phyloP scores from a whole-genome alignment of 768 basidiomycete genomes.

The Hydnum rufescens region DNA sequence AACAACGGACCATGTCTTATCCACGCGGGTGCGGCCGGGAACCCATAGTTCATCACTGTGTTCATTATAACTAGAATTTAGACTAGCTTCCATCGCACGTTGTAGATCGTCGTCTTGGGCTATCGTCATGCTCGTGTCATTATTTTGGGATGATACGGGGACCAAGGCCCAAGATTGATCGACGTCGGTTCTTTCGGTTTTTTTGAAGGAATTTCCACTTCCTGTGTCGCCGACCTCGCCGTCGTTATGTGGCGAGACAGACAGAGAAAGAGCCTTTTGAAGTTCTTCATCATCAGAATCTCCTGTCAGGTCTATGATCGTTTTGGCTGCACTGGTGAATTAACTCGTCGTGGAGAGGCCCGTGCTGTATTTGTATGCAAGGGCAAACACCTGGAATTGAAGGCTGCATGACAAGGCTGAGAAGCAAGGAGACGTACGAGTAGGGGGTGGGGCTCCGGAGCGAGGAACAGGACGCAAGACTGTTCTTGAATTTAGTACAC shows the following conservation, averaged over 20 bases:
- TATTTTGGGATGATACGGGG: background rate
- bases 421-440: background rate
- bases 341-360: background rate
- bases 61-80: background rate
- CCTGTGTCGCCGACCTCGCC: background rate
- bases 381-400: background rate
- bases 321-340: background rate
- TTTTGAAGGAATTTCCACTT: background rate
- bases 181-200: background rate
- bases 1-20: background rate
- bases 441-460: background rate
- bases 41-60: background rate
- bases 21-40: background rate
- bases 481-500: background rate
- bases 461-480: background rate
- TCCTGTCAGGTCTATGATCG: background rate
- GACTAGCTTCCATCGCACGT: background rate
- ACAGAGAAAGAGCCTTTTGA: background rate
- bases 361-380: background rate
- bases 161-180: background rate
- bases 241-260: background rate
- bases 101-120: background rate
- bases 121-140: background rate
- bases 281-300: background rate
- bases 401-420: background rate